Conservation (phyloP, 108 stramenopile species). For the Pseudonitzschia multistriata region DNA sequence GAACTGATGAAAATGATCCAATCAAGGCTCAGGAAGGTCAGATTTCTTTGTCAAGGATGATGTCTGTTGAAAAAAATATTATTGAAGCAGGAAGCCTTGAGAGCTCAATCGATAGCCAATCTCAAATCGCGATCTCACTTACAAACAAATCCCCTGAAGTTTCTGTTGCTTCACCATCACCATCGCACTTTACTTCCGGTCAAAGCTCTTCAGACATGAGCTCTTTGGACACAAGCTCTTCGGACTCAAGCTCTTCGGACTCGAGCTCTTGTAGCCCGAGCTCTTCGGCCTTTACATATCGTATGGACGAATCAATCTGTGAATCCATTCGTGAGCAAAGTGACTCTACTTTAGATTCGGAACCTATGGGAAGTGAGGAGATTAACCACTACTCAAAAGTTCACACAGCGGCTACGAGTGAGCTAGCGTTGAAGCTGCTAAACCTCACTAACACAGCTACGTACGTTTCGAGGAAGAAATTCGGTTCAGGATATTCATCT, state of each 20-base stretch:
- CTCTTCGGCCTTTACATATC: too few species aligned
- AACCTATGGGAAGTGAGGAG: background rate
- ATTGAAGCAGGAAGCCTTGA: constrained; percentile 14
- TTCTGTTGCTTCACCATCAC: constrained; percentile 8
- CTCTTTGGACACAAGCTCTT: constrained; percentile 4
- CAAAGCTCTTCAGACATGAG: background rate
- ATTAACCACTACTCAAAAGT: background rate
- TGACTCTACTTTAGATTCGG: constrained; percentile 1
- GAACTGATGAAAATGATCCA: background rate
- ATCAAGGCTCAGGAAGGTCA: background rate
- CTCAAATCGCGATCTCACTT: background rate
- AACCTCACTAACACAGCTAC: background rate
- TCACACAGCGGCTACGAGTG: background rate
- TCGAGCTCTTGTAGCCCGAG: background rate
- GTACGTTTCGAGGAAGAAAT: background rate
- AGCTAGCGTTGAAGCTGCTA: background rate
- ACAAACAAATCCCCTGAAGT: background rate
- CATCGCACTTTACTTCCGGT: background rate
- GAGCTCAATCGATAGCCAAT: constrained; percentile 18
- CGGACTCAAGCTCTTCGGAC: constrained; percentile 13
- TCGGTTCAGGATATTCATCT: background rate
- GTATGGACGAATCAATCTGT: background rate
- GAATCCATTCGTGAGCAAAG: background rate
- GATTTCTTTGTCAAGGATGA: background rate
- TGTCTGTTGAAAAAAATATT: constrained; percentile 9